Base-by-base conservation (phyloP, 306 rosid species). In the Cyclanthera cordifolia region DNA sequence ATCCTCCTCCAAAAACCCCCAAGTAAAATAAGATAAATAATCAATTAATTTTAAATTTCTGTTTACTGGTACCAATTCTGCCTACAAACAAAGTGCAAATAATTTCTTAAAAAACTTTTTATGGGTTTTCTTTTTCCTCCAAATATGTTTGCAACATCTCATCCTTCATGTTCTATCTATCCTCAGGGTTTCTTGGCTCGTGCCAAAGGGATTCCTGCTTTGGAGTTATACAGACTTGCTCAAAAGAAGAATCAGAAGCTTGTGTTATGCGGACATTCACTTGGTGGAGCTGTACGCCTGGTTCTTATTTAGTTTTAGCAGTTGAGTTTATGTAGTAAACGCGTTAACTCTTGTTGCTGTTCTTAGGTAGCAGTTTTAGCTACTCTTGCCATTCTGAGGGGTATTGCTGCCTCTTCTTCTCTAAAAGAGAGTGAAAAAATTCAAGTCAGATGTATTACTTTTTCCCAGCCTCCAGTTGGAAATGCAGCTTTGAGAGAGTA, bases 401-500 rank as follows among this genome's bases (percentile, higher is more conserved):
- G 90, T 57, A 77, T 93, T 74, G 94, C 99, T 59, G 90, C 96
- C 75, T 83, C 99, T 66, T 86, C 98, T 67, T 80, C 95, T 15
- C 74, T 84, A 57, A 93, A 87, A 81, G 99, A 90, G 70, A 86
- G 77, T 64, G 96, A 79, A 78, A 79, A 78, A 28, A 85, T 93
- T 74, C 66, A 83, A 48, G 81, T 93, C 51, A 93, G 86, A 80
- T 93, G 99, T 67, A 85, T 93, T 54, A 93, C 99, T 58, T 93
- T 93, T 81, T 93, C 99, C 53, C 99, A 93, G 82, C 99, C 96
- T 16, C 91, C 99, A 20, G 99, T 93, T 73, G 99, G 99, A 67
- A 93, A 93, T 86, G 94, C 96, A 78, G 95, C 99, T 81, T 79
- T 93, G 74, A 93, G 87, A 86, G 96, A 93, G 99, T 93, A 86